phyloP scores from a whole-genome alignment of 2,329 filamentous ascomycete species.

The Ophiostoma ips region DNA sequence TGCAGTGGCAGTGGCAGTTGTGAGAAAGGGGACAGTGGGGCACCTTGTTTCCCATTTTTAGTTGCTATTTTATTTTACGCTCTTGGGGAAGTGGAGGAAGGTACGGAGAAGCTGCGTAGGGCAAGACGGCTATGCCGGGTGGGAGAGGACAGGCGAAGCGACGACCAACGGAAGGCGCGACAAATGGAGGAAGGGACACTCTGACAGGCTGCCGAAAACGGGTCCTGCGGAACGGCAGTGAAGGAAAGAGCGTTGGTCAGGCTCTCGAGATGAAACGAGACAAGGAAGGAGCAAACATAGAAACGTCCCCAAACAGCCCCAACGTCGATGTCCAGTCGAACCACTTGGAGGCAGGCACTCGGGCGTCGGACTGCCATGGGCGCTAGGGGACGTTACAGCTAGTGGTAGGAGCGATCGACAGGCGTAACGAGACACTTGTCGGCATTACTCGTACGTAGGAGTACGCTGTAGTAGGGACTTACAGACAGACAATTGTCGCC shows the following conservation, averaged over 20 bases:
- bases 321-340: not conserved
- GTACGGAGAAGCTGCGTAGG: not conserved
- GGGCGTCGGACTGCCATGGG: not conserved
- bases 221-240: too few species aligned
- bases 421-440: not conserved
- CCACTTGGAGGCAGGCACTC: too few species aligned
- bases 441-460: too few species aligned
- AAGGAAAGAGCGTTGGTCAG: too few species aligned
- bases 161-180: too few species aligned
- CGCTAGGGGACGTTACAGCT: not conserved
- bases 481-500: too few species aligned
- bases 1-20: not conserved
- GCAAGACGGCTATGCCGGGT: too few species aligned
- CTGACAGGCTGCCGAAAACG: too few species aligned
- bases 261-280: too few species aligned
- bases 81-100: not conserved
- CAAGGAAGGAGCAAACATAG: not conserved
- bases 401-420: not conserved
- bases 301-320: not conserved
- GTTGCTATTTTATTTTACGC: not conserved
- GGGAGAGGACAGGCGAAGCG: too few species aligned
- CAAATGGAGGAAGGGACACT: too few species aligned
- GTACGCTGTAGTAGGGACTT: too few species aligned
- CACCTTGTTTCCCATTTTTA: not conserved
- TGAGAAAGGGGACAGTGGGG: not conserved